Conservation (phyloP, 2,329 filamentous ascomycete genomes). For the Neonectria magnoliae region DNA sequence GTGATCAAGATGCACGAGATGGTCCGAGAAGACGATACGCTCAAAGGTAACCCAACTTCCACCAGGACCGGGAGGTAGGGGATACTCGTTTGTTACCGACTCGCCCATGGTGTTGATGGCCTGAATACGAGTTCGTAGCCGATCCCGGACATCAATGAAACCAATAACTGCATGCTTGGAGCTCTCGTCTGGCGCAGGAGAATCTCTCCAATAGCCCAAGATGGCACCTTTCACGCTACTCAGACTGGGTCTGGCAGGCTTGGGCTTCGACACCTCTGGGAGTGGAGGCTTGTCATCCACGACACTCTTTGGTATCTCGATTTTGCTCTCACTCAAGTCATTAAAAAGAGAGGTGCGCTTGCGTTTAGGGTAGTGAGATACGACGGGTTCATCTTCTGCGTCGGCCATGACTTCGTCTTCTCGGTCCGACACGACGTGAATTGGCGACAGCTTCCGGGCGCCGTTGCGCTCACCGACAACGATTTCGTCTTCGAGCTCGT, state of each 20-base stretch:
- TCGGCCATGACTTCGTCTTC: conserved; percentile 59
- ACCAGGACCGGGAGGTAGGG: conserved; percentile 66
- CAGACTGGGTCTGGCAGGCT: conserved; percentile 42
- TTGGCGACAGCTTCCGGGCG: conserved; percentile 49
- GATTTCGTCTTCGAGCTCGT: conserved; percentile 62
- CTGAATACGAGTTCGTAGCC: conserved; percentile 68
- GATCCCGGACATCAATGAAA: conserved; percentile 70
- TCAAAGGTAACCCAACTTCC: conserved; percentile 74
- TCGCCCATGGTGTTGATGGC: conserved; percentile 59
- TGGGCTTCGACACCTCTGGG: conserved; percentile 38
- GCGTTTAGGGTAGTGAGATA: conserved; percentile 62
- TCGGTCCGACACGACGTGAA: conserved; percentile 44
- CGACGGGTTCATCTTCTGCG: conserved; percentile 49
- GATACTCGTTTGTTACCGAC: conserved; percentile 55
- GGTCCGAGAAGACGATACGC: conserved; percentile 66
- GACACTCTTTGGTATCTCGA: conserved; percentile 49
- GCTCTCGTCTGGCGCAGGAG: conserved; percentile 56
- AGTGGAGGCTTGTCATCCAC: conserved; percentile 44
- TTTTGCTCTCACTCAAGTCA: conserved; percentile 60
- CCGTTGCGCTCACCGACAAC: conserved; percentile 59
- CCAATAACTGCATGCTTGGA: conserved; percentile 69
- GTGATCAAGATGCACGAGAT: conserved; percentile 65
- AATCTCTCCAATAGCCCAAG: conserved; percentile 71
- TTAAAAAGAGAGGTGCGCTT: conserved; percentile 63
- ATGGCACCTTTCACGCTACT: conserved; percentile 57